Evolutionary conservation across 768 basidiomycete genomes (phyloP).

Genomic region (Tremella mesenterica): DNA sequence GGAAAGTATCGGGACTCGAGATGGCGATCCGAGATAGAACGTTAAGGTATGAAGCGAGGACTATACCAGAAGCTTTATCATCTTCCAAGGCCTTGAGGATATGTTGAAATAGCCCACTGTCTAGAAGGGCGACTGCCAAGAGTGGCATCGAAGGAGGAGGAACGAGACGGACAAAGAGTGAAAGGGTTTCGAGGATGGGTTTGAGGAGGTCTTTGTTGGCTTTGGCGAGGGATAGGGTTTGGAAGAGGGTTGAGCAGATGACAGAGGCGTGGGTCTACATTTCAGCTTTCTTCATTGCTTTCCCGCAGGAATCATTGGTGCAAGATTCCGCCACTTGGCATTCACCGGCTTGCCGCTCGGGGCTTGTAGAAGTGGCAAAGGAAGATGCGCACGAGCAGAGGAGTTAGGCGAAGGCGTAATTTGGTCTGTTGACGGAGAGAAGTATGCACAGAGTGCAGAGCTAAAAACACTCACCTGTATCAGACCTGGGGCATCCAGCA

Average conservation of each 20-base stretch:
- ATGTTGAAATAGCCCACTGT: slow-evolving; percentile 34
- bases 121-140: slow-evolving; percentile 28
- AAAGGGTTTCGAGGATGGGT: slow-evolving; percentile 25
- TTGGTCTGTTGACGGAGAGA: too few species aligned
- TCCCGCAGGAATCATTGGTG: too few species aligned
- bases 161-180: slow-evolving; percentile 24
- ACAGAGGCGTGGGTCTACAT: slow-evolving; percentile 24
- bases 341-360: not conserved
- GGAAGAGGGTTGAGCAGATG: slow-evolving; percentile 19
- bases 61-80: slow-evolving; percentile 39
- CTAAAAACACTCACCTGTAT: slow-evolving; percentile 16
- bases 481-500: slow-evolving; percentile 35
- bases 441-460: too few species aligned
- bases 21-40: slow-evolving; percentile 37
- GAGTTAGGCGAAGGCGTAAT: too few species aligned
- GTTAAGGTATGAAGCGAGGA: slow-evolving; percentile 38
- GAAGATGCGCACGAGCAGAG: not conserved
- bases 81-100: slow-evolving; percentile 38
- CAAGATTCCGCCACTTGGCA: too few species aligned
- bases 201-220: slow-evolving; percentile 23
- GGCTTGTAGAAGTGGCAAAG: not conserved
- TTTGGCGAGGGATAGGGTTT: slow-evolving; percentile 19
- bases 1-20: slow-evolving; percentile 26
- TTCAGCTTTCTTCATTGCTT: not conserved
- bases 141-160: slow-evolving; percentile 14